phyloP scores from a whole-genome alignment of 441 rosid genomes.

The Bocquillonia castaneifolia region DNA sequence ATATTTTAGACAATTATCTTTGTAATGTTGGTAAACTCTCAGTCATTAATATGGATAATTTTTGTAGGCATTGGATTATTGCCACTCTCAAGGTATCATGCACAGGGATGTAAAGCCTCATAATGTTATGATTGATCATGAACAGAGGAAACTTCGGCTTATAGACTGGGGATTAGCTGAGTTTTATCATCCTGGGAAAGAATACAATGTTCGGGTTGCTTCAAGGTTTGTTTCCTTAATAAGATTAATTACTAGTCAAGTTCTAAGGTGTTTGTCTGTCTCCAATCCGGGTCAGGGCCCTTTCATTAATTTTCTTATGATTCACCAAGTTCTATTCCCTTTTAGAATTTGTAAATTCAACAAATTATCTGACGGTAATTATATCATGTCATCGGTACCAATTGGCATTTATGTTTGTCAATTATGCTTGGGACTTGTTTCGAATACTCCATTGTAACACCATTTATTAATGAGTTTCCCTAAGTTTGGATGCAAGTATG shows the following conservation, averaged over 20 bases:
- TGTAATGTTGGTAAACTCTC: slow-evolving; percentile 4
- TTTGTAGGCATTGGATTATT: slow-evolving; percentile 84
- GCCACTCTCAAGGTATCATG: slow-evolving; percentile 98
- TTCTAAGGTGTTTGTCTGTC: not conserved
- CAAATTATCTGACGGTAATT: not conserved
- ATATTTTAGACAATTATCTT: not conserved
- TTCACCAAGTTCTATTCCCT: not conserved
- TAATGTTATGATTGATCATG: slow-evolving; percentile 99
- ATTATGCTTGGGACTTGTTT: not conserved
- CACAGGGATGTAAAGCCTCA: slow-evolving; percentile 98
- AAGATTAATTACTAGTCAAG: not conserved
- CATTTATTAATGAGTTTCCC: not conserved
- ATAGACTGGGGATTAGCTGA: slow-evolving; percentile 99
- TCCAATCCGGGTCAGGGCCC: not conserved
- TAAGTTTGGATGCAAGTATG: not conserved
- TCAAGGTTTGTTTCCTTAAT: slow-evolving; percentile 52
- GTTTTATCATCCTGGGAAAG: slow-evolving; percentile 95
- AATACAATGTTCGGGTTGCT: slow-evolving; percentile 96
- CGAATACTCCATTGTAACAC: not conserved
- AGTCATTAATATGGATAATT: not conserved
- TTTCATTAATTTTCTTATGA: not conserved
- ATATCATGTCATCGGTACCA: not conserved
- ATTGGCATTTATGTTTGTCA: not conserved
- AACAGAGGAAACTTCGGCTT: slow-evolving; percentile 84
- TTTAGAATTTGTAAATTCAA: not conserved